phyloP scores from a whole-genome alignment of 108 stramenopile species.

The Nitzschia palea region DNA sequence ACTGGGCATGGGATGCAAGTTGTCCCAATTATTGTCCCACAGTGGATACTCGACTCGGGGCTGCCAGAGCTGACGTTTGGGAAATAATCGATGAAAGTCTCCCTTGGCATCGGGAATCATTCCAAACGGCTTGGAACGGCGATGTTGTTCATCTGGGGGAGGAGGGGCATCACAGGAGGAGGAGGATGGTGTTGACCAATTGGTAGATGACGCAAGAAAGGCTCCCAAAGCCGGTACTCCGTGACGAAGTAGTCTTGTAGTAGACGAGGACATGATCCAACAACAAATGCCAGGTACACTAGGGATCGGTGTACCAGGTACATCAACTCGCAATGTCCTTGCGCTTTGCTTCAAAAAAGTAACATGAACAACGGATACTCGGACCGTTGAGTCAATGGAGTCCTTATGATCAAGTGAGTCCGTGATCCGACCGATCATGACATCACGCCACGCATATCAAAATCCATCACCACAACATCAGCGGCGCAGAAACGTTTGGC shows the following conservation, averaged over 20 bases:
- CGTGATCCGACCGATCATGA: no score
- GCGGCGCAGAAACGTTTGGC: no score
- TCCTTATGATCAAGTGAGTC: no score
- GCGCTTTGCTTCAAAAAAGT: no score
- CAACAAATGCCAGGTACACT: no score
- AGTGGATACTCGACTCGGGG: slow-evolving; percentile 77
- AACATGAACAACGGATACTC: no score
- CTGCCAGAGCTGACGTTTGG: slow-evolving; percentile 74
- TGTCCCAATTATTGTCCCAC: slow-evolving; percentile 88
- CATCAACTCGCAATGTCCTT: no score
- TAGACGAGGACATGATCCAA: slow-evolving; percentile 10
- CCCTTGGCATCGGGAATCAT: slow-evolving; percentile 27
- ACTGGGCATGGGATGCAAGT: slow-evolving; percentile 34
- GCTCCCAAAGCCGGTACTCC: slow-evolving; percentile 27
- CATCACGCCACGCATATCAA: no score
- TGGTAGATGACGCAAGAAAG: slow-evolving; percentile 5
- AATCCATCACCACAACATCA: no score
- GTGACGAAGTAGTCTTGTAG: slow-evolving; percentile 19
- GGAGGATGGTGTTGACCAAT: background rate
- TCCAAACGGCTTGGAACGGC: slow-evolving; percentile 8
- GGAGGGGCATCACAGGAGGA: slow-evolving; percentile 16
- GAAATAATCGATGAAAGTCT: slow-evolving; percentile 63
- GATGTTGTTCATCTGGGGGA: background rate
- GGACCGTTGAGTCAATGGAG: no score
- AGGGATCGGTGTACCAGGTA: no score